phyloP scores from a whole-genome alignment of 2,329 filamentous ascomycete species.

The Neofusicoccum cordaticola region DNA sequence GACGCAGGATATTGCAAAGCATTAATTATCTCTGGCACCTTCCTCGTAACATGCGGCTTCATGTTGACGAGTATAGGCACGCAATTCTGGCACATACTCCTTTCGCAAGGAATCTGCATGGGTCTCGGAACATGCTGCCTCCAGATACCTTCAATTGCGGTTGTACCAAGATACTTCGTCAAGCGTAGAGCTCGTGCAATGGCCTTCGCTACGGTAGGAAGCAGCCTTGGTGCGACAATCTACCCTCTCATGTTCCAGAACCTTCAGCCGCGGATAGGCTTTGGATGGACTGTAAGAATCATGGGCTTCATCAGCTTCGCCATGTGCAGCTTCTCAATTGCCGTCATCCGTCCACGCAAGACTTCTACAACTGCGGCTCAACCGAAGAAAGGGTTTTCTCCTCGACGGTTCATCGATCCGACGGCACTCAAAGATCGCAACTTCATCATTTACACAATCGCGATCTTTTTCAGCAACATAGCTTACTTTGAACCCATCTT shows the following conservation, averaged over 20 bases:
- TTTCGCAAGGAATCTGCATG: slow-evolving; percentile 49
- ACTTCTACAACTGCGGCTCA: slow-evolving; percentile 25
- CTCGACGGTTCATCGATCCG: background rate
- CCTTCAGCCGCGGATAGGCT: slow-evolving; percentile 58
- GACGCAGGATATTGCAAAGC: slow-evolving; percentile 47
- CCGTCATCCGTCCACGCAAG: slow-evolving; percentile 43
- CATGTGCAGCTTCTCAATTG: slow-evolving; percentile 44
- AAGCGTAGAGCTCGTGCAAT: slow-evolving; percentile 43
- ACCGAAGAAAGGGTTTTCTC: slow-evolving; percentile 26
- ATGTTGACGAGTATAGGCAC: slow-evolving; percentile 52
- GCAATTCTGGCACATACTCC: slow-evolving; percentile 49
- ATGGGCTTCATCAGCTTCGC: slow-evolving; percentile 62
- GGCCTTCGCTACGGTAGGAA: slow-evolving; percentile 46
- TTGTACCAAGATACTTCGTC: slow-evolving; percentile 48
- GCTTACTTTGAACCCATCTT: slow-evolving; percentile 51
- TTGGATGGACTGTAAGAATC: slow-evolving; percentile 62
- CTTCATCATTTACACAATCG: slow-evolving; percentile 41
- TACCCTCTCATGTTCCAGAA: slow-evolving; percentile 55
- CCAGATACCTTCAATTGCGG: slow-evolving; percentile 46
- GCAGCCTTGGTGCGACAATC: slow-evolving; percentile 22
- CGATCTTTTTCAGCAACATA: slow-evolving; percentile 46
- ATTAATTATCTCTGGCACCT: slow-evolving; percentile 42
- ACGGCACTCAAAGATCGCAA: slow-evolving; percentile 20
- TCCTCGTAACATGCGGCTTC: slow-evolving; percentile 48
- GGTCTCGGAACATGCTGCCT: slow-evolving; percentile 45